Evolutionary conservation across 139 green algal genomes (phyloP).

Genomic region (Pleodorina starrii): DNA sequence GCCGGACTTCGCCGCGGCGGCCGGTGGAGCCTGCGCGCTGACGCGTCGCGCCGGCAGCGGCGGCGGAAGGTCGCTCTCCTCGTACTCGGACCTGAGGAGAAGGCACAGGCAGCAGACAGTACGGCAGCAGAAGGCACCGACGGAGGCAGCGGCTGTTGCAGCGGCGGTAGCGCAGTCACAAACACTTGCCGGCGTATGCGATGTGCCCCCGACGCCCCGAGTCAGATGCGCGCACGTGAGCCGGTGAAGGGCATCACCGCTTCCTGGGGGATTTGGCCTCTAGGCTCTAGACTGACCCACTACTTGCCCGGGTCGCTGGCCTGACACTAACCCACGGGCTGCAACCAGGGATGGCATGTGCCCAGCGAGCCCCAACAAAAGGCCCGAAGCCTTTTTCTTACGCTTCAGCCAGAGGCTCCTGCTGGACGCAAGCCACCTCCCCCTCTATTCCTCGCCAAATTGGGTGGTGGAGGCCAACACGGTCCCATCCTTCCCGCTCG

Average conservation of each 20-base stretch:
- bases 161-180: not conserved
- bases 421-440: not conserved
- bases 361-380: not conserved
- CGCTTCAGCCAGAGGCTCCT: not conserved
- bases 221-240: not conserved
- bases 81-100: constrained; percentile 26
- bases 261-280: not conserved
- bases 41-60: not conserved
- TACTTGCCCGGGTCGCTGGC: not conserved
- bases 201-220: too few species aligned
- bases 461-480: too few species aligned
- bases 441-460: too few species aligned
- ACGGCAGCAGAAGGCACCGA: not conserved
- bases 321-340: not conserved
- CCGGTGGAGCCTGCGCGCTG: too few species aligned
- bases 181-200: not conserved
- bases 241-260: too few species aligned
- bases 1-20: too few species aligned
- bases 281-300: not conserved
- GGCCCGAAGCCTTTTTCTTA: not conserved
- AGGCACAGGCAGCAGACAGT: not conserved
- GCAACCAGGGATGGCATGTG: not conserved
- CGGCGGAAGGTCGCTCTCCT: constrained; percentile 17
- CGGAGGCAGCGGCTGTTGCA: not conserved
- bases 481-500: too few species aligned